These are phyloP conservation scores for Scleroderma bovista DNA, from an alignment of 768 basidiomycete genomes.

Conservation along the genomic window DNA sequence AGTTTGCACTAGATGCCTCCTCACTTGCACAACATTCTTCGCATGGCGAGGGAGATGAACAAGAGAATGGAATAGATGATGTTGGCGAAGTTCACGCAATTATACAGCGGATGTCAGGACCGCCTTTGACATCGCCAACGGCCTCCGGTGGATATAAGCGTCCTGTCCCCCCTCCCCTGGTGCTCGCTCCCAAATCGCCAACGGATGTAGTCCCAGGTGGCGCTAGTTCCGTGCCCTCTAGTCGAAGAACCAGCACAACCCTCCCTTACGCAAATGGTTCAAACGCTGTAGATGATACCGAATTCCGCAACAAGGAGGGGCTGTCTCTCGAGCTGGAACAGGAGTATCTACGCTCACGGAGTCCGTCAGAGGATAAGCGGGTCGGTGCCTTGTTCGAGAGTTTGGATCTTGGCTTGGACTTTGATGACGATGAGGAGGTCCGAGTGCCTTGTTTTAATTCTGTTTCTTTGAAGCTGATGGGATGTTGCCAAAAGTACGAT, in stretches of 20 bases:
- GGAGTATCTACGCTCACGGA: constrained; percentile 27
- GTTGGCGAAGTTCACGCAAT: constrained; percentile 32
- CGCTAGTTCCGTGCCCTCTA: constrained; percentile 29
- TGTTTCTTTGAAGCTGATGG: constrained; percentile 11
- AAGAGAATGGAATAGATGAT: constrained; percentile 29
- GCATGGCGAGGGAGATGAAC: constrained; percentile 10
- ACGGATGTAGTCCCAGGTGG: constrained; percentile 28
- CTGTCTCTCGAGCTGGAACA: constrained; percentile 22
- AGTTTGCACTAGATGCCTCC: constrained; percentile 47
- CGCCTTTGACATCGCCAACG: constrained; percentile 29
- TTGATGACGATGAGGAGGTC: constrained; percentile 40
- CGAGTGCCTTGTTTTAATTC: constrained; percentile 16
- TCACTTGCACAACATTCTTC: constrained; percentile 24
- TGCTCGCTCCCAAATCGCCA: constrained; percentile 38
- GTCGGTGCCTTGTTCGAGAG: constrained; percentile 43
- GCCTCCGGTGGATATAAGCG: constrained; percentile 30
- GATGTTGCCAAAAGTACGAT: constrained; percentile 47
- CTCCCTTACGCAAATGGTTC: constrained; percentile 43
- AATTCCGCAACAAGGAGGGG: constrained; percentile 13
- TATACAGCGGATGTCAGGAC: constrained; percentile 36
- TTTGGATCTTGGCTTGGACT: constrained; percentile 38
- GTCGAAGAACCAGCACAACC: constrained; percentile 28
- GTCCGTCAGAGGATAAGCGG: constrained; percentile 38
- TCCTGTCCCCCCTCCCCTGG: constrained; percentile 54
- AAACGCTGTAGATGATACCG: constrained; percentile 9